Evolutionary conservation across 1,284 basidiomycete genomes (phyloP), one percentile per base, ranked within the genome.

Genomic region (Lentinus polychrous): DNA sequence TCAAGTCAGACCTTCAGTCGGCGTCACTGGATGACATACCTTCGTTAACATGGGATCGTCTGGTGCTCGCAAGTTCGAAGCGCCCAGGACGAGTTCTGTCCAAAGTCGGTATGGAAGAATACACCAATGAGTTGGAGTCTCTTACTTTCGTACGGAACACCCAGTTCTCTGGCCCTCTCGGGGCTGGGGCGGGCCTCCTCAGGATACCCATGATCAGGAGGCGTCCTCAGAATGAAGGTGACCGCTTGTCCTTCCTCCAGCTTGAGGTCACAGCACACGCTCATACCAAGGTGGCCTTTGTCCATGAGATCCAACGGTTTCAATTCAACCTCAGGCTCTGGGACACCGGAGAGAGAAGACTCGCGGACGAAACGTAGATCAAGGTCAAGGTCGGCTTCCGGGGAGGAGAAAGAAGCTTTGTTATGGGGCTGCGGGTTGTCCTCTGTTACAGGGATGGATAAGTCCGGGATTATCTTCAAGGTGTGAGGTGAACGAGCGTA

Each of bases 181-280:
- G 57, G 65, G 31, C 63, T 71, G 50, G 66, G 68, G 20, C 54
- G 46, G 31, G 58, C 52, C 42, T 57, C 55, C 15, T 50, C 53
- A 4, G 60, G 58, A 38, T 58, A 40, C 27, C 22, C 22, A 14
- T 55, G 55, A 4, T 66, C 60, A 1, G 83, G 82, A 8, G 77
- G 76, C 11, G 75, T 81, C 41, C 92, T 74, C 55, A 95, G 65
- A 12, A 95, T 74, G 58, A 95, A 95, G 7, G 87, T 90, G 18
- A 95, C 81, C 10, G 75, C 75, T 65, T 96, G 91, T 0, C 93
- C 92, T 64, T 95, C 93, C 22, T 67, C 63, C 14, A 96, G 72
- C 14, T 71, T 67, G 46, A 94, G 65, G 22, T 78, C 66, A 8
- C 72, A 67, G 55, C 66, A 73, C 17, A 77, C 75, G 3, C 69